Conservation (phyloP, 768 basidiomycete genomes). For the Pholiota microspora region DNA sequence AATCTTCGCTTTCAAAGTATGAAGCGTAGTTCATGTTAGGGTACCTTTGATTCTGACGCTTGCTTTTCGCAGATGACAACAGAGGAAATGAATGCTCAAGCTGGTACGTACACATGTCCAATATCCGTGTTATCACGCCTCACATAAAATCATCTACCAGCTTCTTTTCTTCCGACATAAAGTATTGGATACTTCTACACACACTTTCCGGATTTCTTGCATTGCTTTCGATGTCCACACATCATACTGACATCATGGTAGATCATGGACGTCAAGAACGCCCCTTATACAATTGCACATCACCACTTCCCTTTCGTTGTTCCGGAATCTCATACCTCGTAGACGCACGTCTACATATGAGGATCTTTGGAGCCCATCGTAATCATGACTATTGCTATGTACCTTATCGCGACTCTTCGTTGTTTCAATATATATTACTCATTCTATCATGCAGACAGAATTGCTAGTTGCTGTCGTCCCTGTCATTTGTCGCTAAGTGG, state of each 20-base stretch:
- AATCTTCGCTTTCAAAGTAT: slow-evolving; percentile 79
- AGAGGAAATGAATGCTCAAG: slow-evolving; percentile 68
- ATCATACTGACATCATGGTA: neutral
- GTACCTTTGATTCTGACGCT: neutral
- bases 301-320: neutral
- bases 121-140: slow-evolving; percentile 6
- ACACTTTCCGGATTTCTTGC: neutral
- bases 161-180: slow-evolving; percentile 63
- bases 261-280: neutral
- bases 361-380: neutral
- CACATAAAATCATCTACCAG: slow-evolving; percentile 25
- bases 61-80: slow-evolving; percentile 38
- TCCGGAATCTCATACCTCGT: neutral
- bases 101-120: slow-evolving; percentile 42
- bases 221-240: neutral
- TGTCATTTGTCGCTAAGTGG: too few species aligned
- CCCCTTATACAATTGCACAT: neutral
- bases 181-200: neutral
- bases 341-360: neutral
- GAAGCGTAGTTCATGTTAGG: slow-evolving; percentile 4
- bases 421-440: neutral
- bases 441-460: neutral
- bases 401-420: neutral
- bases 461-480: neutral
- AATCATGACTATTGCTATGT: neutral